Conservation (phyloP, 805 yeast genomes). For the Saccharomycopsis microspora region DNA sequence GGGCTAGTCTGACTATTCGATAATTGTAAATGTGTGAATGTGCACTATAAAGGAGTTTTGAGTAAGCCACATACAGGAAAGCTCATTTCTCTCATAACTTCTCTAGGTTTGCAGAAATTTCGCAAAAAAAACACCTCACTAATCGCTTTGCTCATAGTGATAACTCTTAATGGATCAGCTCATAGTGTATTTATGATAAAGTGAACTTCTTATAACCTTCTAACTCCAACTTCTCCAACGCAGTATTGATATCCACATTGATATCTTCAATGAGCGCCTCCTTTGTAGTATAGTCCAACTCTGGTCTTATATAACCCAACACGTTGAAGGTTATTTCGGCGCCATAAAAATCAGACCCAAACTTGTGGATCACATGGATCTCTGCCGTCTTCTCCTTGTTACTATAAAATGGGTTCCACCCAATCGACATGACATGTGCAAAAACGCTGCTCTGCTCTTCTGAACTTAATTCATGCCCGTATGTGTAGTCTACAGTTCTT, state of each 20-base stretch:
- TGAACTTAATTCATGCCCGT: constrained; percentile 38
- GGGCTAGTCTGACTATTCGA: too few relatives aligned
- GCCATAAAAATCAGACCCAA: constrained; percentile 64
- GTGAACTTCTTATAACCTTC: too few relatives aligned
- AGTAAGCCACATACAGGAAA: too few relatives aligned
- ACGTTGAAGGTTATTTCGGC: constrained; percentile 58
- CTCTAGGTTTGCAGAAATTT: too few relatives aligned
- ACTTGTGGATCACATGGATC: constrained; percentile 73
- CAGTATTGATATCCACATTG: constrained; percentile 63
- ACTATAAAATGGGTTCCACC: constrained; percentile 88
- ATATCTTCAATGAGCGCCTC: constrained; percentile 80
- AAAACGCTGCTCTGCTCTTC: constrained; percentile 34
- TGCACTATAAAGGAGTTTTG: too few relatives aligned
- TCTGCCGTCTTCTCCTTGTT: constrained; percentile 79
- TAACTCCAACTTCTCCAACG: constrained; percentile 21
- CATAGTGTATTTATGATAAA: background rate
- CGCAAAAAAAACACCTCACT: too few relatives aligned
- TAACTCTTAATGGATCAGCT: background rate
- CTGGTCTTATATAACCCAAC: constrained; percentile 87
- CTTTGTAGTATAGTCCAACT: constrained; percentile 68
- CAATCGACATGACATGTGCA: constrained; percentile 93
- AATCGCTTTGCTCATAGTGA: too few relatives aligned
- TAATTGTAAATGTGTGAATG: too few relatives aligned
- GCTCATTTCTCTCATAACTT: too few relatives aligned
- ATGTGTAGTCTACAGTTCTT: constrained; percentile 41